Evolutionary conservation across 129 eudicot species (phyloP).

Genomic region (Flaveria sonorensis): DNA sequence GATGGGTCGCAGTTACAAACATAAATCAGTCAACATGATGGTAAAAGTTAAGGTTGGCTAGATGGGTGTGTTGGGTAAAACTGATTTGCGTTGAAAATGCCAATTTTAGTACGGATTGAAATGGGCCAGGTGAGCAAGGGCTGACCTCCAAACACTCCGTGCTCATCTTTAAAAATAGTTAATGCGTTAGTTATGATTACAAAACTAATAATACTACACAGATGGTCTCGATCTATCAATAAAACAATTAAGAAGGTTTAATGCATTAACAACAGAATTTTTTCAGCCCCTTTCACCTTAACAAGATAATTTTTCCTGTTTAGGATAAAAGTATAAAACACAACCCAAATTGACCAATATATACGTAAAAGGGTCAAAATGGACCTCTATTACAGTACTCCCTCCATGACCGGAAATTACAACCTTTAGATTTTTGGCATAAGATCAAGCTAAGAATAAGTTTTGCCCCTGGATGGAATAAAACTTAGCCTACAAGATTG

Average conservation of each 20-base stretch:
- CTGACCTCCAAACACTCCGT: not conserved
- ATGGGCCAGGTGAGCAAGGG: not conserved
- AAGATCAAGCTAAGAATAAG: not conserved
- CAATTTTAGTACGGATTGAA: not conserved
- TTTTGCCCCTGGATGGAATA: not conserved
- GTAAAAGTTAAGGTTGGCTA: not conserved
- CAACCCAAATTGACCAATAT: not conserved
- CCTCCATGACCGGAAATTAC: not conserved
- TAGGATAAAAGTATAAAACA: too few species aligned
- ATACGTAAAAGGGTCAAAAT: not conserved
- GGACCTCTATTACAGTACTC: not conserved
- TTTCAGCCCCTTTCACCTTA: not conserved
- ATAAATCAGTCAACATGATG: not conserved
- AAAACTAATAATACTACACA: not conserved
- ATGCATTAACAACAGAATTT: not conserved
- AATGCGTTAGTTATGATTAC: not conserved
- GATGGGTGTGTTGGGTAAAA: not conserved
- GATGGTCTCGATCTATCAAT: not conserved
- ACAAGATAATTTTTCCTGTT: not conserved
- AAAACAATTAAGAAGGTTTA: not conserved
- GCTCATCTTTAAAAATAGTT: not conserved
- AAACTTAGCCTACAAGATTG: not conserved
- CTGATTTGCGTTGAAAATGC: not conserved
- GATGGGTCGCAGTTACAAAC: not conserved
- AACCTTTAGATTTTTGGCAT: conserved; percentile 7